Percentiles rank a stretch among this genome's conserved stretches.
Evolutionary conservation across 345 rosid species (phyloP).

Genomic region (Salix brachista): DNA sequence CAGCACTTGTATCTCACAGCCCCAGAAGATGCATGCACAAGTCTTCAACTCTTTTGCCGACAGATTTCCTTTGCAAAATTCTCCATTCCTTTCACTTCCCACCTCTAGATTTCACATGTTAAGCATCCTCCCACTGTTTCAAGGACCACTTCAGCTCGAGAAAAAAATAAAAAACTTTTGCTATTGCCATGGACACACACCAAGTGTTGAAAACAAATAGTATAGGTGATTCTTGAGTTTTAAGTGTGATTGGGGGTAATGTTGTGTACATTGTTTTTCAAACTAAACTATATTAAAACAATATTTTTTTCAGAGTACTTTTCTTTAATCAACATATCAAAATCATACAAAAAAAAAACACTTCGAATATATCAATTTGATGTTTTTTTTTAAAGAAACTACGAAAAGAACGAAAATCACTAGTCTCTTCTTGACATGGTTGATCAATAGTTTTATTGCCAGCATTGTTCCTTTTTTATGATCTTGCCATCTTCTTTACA

Average conservation of each 20-base stretch:
- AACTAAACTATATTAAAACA: too few relatives aligned
- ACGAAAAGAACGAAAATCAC: not conserved
- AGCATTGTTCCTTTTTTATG: not conserved
- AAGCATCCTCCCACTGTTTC: not conserved
- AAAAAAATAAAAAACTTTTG: not conserved
- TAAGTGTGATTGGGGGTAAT: not conserved
- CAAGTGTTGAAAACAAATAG: not conserved
- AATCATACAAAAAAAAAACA: too few relatives aligned
- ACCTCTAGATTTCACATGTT: not conserved
- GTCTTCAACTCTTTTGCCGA: conserved; percentile 11
- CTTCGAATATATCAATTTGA: too few relatives aligned
- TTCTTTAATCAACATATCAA: too few relatives aligned
- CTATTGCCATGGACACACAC: conserved; percentile 2
- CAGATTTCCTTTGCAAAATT: not conserved
- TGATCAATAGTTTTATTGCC: not conserved
- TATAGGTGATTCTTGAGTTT: not conserved
- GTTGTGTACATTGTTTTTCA: too few relatives aligned
- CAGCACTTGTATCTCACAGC: not conserved
- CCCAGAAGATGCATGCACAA: not conserved
- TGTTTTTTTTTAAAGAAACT: too few relatives aligned
- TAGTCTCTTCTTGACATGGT: not conserved
- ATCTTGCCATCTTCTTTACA: not conserved
- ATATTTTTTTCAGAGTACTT: too few relatives aligned
- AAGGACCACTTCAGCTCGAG: not conserved
- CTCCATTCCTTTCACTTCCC: not conserved